Evolutionary conservation across 179 eudicot genomes (phyloP).

Genomic region (Beta macrorhiza): DNA sequence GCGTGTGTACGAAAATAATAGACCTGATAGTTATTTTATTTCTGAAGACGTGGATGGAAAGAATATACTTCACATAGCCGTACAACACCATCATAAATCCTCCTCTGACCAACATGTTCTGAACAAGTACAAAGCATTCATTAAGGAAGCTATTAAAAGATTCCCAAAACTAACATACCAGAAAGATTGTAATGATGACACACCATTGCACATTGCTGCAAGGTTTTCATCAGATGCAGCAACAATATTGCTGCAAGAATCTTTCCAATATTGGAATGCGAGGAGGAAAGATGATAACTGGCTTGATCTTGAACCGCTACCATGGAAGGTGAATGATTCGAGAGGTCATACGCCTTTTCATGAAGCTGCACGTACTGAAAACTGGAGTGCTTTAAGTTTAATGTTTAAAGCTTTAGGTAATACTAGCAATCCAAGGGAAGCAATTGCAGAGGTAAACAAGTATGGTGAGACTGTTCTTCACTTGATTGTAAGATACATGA

Average conservation of each 20-base stretch:
- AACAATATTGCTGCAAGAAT: not conserved
- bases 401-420: not conserved
- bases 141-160: not conserved
- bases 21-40: too few relatives aligned
- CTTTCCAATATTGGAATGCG: not conserved
- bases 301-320: not conserved
- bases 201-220: conserved; percentile 15
- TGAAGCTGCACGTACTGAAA: not conserved
- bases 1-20: too few relatives aligned
- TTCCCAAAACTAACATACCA: conserved; percentile 11
- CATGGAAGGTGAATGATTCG: conserved; percentile 11
- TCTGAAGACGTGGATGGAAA: conserved; percentile 15
- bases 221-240: not conserved
- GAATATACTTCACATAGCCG: conserved; percentile 19
- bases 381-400: not conserved
- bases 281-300: not conserved
- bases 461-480: not conserved
- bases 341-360: conserved; percentile 7
- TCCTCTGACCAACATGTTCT: not conserved
- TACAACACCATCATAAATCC: not conserved
- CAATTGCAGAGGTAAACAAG: not conserved
- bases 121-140: not conserved
- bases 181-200: conserved; percentile 11
- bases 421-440: not conserved
- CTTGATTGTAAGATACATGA: not conserved